Evolutionary conservation across 1,284 basidiomycete genomes (phyloP), one percentile per base, ranked within the genome.

Genomic region (Testicularia cyperi): DNA sequence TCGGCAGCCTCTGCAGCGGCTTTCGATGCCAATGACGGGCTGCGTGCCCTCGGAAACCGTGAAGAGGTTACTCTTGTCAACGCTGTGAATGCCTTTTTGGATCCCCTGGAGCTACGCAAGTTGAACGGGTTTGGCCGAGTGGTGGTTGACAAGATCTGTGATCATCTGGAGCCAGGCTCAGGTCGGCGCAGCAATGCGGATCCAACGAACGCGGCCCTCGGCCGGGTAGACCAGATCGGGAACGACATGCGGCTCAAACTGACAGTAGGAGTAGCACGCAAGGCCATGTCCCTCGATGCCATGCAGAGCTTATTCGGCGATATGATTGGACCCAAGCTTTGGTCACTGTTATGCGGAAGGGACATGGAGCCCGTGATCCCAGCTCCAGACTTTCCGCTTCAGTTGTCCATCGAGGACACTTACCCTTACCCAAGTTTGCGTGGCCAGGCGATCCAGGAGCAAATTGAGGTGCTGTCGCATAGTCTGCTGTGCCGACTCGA

Each of bases 341-440:
- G 69, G 68, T 41, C 44, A 12, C 48, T 77, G 10, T 63, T 77
- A 0, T 58, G 58, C 26, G 78, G 75, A 4, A 24, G 42, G 1
- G 78, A 78, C 48, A 34, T 46, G 1, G 68, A 73, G 26, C 65
- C 74, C 1, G 77, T 78, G 19, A 38, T 63, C 2, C 63, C 72
- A 3, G 68, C 74, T 2, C 70, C 76, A 0, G 71, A 70, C 20
- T 77, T 65, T 34, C 77, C 78, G 3, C 44, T 58, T 0, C 76
- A 77, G 42, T 72, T 78, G 26, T 70, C 68, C 21, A 70, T 77
- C 16, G 78, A 78, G 39, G 77, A 78, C 41, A 73, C 70, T 3
- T 75, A 63, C 37, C 55, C 58, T 2, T 70, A 51, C 18, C 52
- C 55, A 8, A 56, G 65, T 29, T 31, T 69, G 8, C 39, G 52